phyloP scores from a whole-genome alignment of 441 rosid species.

The Eruca vesicaria region DNA sequence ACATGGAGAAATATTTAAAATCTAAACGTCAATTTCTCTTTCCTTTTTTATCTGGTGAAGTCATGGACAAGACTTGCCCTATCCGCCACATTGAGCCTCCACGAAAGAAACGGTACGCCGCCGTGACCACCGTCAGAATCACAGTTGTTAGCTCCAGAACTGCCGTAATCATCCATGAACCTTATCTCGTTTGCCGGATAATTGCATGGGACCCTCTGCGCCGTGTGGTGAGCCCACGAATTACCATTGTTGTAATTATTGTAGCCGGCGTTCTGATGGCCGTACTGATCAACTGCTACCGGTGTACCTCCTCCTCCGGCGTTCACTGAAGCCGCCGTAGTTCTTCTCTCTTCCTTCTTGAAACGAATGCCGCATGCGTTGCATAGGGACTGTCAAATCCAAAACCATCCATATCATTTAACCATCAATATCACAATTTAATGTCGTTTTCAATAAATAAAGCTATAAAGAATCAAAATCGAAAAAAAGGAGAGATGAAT shows the following conservation, averaged over 20 bases:
- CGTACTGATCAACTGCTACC: slow-evolving; percentile 45
- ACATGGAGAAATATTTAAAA: slow-evolving; percentile 18
- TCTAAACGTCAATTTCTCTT: slow-evolving; percentile 19
- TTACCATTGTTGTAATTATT: slow-evolving; percentile 21
- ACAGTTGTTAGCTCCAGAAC: slow-evolving; percentile 31
- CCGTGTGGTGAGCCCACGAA: slow-evolving; percentile 33
- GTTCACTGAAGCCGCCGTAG: slow-evolving; percentile 49
- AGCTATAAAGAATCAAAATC: not conserved
- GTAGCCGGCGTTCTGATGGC: slow-evolving; percentile 31
- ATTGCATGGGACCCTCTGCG: slow-evolving; percentile 67
- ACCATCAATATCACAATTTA: slow-evolving; percentile 3
- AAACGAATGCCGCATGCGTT: slow-evolving; percentile 98
- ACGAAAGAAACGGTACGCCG: slow-evolving; percentile 71
- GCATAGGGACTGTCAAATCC: slow-evolving; percentile 77
- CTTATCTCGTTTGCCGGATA: slow-evolving; percentile 60
- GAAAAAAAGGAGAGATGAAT: not conserved
- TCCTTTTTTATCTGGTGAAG: slow-evolving; percentile 63
- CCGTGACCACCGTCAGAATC: slow-evolving; percentile 42
- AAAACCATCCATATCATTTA: slow-evolving; percentile 27
- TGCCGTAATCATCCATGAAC: slow-evolving; percentile 59
- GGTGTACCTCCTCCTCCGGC: slow-evolving; percentile 38
- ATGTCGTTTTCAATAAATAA: slow-evolving; percentile 21
- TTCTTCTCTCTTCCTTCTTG: slow-evolving; percentile 98
- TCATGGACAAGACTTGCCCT: slow-evolving; percentile 84
- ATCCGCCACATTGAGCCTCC: slow-evolving; percentile 93